phyloP scores from a whole-genome alignment of 2,329 filamentous ascomycete genomes.

The Aspergillus versicolor region DNA sequence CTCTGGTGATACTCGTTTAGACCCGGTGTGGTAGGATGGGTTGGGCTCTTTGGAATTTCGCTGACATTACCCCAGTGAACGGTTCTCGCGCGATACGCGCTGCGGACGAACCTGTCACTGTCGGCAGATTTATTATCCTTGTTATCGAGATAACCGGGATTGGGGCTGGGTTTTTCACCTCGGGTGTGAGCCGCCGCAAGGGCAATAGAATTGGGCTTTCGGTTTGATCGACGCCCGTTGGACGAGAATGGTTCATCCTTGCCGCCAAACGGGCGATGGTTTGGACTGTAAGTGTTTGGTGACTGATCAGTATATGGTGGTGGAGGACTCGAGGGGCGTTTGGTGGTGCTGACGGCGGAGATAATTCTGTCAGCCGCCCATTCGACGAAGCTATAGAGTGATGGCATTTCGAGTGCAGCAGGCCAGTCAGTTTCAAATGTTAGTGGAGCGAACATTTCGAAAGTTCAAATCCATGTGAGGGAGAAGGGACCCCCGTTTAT shows the following conservation, averaged over 20 bases:
- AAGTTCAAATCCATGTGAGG: background rate
- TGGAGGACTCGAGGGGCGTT: background rate
- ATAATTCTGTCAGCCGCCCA: conserved; percentile 1
- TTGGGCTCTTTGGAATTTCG: background rate
- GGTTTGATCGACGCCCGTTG: background rate
- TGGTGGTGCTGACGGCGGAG: background rate
- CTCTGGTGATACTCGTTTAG: background rate
- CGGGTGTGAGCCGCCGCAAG: background rate
- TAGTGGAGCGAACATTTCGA: background rate
- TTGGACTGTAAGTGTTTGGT: background rate
- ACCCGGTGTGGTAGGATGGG: background rate
- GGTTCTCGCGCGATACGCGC: background rate
- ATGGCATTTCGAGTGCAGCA: background rate
- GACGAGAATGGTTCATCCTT: background rate
- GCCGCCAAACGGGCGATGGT: background rate
- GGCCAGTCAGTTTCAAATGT: background rate
- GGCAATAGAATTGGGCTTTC: background rate
- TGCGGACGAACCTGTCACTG: background rate
- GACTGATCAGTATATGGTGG: background rate
- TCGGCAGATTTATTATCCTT: background rate
- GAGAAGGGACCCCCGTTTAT: background rate
- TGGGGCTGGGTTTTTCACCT: background rate
- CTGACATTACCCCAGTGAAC: conserved; percentile 9
- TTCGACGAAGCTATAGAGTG: conserved; percentile 6
- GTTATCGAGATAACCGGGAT: background rate